phyloP scores from a whole-genome alignment of 345 rosid genomes.

The Noccaea bulbosa region DNA sequence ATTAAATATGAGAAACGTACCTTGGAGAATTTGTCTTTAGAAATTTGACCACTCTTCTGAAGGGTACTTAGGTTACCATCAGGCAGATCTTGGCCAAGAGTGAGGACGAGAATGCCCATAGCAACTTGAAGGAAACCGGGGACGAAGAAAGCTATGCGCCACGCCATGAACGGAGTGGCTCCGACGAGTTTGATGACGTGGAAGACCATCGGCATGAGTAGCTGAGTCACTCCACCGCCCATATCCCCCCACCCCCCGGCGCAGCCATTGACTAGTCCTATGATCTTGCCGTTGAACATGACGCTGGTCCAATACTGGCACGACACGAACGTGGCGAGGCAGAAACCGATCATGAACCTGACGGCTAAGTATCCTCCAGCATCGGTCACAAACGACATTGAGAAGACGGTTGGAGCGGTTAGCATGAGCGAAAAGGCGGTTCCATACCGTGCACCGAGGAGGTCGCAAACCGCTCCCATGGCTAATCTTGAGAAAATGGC shows the following conservation, averaged over 20 bases:
- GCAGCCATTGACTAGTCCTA: conserved; percentile 78
- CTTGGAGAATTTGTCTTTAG: conserved; percentile 80
- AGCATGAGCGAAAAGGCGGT: conserved; percentile 79
- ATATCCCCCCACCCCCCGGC: conserved; percentile 91
- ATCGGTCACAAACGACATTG: conserved; percentile 66
- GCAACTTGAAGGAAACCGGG: conserved; percentile 68
- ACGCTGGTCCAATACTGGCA: conserved; percentile 91
- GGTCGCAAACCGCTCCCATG: conserved; percentile 84
- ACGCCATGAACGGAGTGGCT: conserved; percentile 75
- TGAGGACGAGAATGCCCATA: conserved; percentile 68
- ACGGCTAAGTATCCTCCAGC: conserved; percentile 68
- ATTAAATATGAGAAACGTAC: conserved; percentile 23
- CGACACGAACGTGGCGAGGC: conserved; percentile 84
- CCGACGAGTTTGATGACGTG: conserved; percentile 57
- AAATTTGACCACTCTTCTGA: conserved; percentile 67
- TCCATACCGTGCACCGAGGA: conserved; percentile 70
- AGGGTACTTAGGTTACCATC: conserved; percentile 74
- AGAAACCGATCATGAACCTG: conserved; percentile 88
- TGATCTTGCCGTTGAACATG: conserved; percentile 82
- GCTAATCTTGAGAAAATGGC: conserved; percentile 77
- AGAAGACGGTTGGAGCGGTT: conserved; percentile 75
- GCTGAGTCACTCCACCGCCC: conserved; percentile 89
- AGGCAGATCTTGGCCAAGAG: conserved; percentile 86
- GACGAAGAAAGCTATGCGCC: conserved; percentile 85
- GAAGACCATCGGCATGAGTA: conserved; percentile 73